Percentiles rank a stretch among this genome's conserved stretches.
These are phyloP conservation scores for Xylaria sp. DNA, from an alignment of 2,329 filamentous ascomycete species.

Conservation along the genomic window DNA sequence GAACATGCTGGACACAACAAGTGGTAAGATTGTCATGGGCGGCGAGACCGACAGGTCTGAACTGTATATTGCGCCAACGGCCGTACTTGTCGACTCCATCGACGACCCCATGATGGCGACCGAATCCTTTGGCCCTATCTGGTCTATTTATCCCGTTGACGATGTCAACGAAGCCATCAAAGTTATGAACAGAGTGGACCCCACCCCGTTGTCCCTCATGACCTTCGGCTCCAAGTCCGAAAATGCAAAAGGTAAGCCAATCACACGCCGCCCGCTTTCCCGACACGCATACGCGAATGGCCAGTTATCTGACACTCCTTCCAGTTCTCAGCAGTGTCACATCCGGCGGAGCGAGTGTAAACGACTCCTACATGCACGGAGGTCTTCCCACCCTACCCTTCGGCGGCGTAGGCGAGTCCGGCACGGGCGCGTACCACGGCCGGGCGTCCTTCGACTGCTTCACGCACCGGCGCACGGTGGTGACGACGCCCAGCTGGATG, in stretches of 20 bases:
- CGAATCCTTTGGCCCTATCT: slow-evolving; percentile 93
- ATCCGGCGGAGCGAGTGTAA: slow-evolving; percentile 71
- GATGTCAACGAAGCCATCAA: slow-evolving; percentile 84
- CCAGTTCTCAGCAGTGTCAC: slow-evolving; percentile 64
- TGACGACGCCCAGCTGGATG: slow-evolving; percentile 69
- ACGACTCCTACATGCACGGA: slow-evolving; percentile 72
- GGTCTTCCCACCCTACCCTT: slow-evolving; percentile 75
- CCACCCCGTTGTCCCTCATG: slow-evolving; percentile 83
- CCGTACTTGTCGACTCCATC: slow-evolving; percentile 78
- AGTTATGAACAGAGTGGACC: slow-evolving; percentile 79
- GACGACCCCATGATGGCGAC: slow-evolving; percentile 80
- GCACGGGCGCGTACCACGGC: slow-evolving; percentile 78
- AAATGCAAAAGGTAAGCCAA: slow-evolving; percentile 68
- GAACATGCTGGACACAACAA: slow-evolving; percentile 84
- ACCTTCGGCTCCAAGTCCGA: slow-evolving; percentile 84
- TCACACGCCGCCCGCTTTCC: neutral
- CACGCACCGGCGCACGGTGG: slow-evolving; percentile 56
- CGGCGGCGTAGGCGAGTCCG: slow-evolving; percentile 82
- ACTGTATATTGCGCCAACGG: slow-evolving; percentile 88
- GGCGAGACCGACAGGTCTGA: slow-evolving; percentile 80
- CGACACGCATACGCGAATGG: slow-evolving; percentile 22
- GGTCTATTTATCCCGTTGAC: slow-evolving; percentile 79
- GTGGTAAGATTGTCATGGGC: slow-evolving; percentile 85
- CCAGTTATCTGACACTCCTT: slow-evolving; percentile 6
- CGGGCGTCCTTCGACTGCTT: slow-evolving; percentile 70